phyloP scores from a whole-genome alignment of 306 rosid species.

The Nissolia schottii region DNA sequence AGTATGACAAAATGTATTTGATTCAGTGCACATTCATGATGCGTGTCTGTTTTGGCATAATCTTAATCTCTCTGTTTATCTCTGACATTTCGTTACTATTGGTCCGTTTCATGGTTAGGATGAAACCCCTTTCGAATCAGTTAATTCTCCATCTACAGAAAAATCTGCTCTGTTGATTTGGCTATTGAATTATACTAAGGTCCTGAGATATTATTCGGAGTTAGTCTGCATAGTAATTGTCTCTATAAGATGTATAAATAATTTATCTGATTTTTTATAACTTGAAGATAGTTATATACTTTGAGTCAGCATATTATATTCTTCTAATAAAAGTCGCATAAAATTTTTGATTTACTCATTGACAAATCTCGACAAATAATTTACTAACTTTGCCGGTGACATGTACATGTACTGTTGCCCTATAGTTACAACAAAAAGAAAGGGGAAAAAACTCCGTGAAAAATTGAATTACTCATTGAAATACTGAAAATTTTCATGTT shows the following conservation, averaged over 20 bases:
- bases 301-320: too few species aligned
- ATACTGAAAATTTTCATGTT: not conserved
- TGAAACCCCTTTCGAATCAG: not conserved
- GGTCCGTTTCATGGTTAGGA: not conserved
- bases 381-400: too few species aligned
- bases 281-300: too few species aligned
- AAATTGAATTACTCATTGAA: not conserved
- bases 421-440: not conserved
- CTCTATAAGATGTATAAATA: not conserved
- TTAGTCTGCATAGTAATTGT: not conserved
- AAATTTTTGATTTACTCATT: too few species aligned
- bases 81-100: conserved; percentile 8
- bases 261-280: too few species aligned
- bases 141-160: not conserved
- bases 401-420: too few species aligned
- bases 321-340: too few species aligned
- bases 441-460: not conserved
- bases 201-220: not conserved
- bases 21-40: not conserved
- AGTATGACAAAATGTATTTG: conserved; percentile 2
- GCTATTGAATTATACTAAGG: not conserved
- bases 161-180: not conserved
- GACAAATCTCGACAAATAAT: too few species aligned
- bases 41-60: conserved; percentile 3
- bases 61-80: conserved; percentile 1